A percentile compares a stretch with the other conserved stretches of the same genome.
These are phyloP conservation scores for Euclidium syriacum DNA, from an alignment of 345 rosid species.

Conservation along the genomic window DNA sequence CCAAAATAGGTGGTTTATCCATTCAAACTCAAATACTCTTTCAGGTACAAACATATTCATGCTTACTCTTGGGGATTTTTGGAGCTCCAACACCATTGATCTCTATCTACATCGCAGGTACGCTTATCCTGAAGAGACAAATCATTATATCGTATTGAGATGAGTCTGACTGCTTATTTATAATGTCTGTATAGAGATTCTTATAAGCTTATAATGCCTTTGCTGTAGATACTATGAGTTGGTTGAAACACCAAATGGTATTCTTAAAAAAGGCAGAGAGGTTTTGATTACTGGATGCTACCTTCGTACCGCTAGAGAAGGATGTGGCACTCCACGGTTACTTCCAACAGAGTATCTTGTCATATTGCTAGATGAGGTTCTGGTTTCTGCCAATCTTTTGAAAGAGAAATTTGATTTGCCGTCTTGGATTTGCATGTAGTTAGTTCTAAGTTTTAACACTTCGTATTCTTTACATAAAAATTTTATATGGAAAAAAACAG, in stretches of 20 bases:
- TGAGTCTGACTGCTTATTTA: not conserved
- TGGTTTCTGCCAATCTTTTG: not conserved
- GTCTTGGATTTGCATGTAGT: conserved; percentile 2
- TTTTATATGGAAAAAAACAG: not conserved
- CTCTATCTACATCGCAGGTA: conserved; percentile 90
- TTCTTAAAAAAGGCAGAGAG: conserved; percentile 82
- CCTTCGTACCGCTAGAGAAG: conserved; percentile 90
- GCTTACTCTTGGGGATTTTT: conserved; percentile 86
- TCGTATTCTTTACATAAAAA: not conserved
- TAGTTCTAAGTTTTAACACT: not conserved
- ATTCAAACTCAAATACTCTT: not conserved
- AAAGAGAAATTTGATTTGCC: not conserved
- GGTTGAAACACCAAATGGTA: conserved; percentile 67
- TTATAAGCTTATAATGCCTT: conserved; percentile 11
- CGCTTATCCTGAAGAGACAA: not conserved
- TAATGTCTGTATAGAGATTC: not conserved
- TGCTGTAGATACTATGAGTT: conserved; percentile 67
- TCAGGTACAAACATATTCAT: conserved; percentile 85
- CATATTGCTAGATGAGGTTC: conserved; percentile 82
- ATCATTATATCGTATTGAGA: not conserved
- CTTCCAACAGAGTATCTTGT: conserved; percentile 94
- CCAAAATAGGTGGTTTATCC: not conserved
- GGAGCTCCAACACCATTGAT: conserved; percentile 95
- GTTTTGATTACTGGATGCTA: conserved; percentile 82
- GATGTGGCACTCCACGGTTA: conserved; percentile 73